Evolutionary conservation across 176 grass and related monocot species (phyloP).

Genomic region (Aegilops longissima): DNA sequence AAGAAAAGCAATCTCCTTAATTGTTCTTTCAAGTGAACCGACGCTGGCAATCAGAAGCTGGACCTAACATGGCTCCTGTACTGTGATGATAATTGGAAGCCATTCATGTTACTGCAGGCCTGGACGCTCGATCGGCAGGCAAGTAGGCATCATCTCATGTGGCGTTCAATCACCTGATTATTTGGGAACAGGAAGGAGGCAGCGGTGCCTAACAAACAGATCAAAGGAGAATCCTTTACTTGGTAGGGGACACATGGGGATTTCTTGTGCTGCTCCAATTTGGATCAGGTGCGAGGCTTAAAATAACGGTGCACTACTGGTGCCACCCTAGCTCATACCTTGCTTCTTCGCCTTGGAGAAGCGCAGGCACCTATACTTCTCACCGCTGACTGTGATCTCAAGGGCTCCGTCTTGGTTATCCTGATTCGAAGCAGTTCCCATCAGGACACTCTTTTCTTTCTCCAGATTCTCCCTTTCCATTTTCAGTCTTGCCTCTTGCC

Average conservation of each 20-base stretch:
- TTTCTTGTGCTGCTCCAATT: background rate
- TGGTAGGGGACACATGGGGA: background rate
- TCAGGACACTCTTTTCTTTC: slow-evolving; percentile 92
- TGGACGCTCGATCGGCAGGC: background rate
- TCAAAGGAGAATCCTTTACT: slow-evolving; percentile 4
- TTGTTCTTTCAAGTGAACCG: background rate
- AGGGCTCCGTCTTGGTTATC: slow-evolving; percentile 92
- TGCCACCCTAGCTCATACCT: background rate
- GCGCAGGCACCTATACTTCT: slow-evolving; percentile 94
- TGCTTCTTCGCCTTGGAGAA: slow-evolving; percentile 98
- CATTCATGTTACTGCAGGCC: slow-evolving; percentile 17
- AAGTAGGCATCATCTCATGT: background rate
- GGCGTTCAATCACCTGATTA: slow-evolving; percentile 18
- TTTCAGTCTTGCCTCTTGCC: slow-evolving; percentile 85
- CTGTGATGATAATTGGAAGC: slow-evolving; percentile 8
- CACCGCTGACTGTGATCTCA: slow-evolving; percentile 92
- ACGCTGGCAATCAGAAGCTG: background rate
- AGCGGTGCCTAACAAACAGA: slow-evolving; percentile 9
- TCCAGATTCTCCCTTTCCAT: slow-evolving; percentile 88
- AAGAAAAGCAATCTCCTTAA: background rate
- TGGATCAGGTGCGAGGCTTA: background rate
- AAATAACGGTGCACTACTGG: background rate
- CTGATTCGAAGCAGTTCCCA: slow-evolving; percentile 85
- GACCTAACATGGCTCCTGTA: slow-evolving; percentile 3
- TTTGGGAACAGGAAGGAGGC: background rate